Evolutionary conservation across 768 basidiomycete genomes (phyloP).

Genomic region (Exidia glandulosa): DNA sequence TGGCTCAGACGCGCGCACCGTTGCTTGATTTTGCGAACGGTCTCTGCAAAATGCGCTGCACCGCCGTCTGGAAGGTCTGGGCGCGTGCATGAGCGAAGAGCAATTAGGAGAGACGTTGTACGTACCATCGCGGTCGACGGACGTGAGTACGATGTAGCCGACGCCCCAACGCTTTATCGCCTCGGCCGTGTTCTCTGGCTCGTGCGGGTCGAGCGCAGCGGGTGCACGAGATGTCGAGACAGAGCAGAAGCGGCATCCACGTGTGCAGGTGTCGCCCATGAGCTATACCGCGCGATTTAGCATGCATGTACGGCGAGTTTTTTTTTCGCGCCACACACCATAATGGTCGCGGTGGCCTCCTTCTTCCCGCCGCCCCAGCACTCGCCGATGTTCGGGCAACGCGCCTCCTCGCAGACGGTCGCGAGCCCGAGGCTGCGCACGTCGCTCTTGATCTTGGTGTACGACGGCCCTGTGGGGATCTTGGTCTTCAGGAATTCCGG

Average conservation of each 20-base stretch:
- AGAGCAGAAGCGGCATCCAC: slow-evolving; percentile 95
- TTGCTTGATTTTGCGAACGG: slow-evolving; percentile 89
- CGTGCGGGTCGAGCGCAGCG: slow-evolving; percentile 86
- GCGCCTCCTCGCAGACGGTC: slow-evolving; percentile 97
- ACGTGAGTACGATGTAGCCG: slow-evolving; percentile 95
- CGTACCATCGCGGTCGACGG: slow-evolving; percentile 92
- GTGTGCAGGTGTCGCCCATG: slow-evolving; percentile 98
- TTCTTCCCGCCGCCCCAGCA: slow-evolving; percentile 79
- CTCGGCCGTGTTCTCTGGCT: slow-evolving; percentile 97
- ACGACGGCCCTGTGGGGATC: slow-evolving; percentile 82
- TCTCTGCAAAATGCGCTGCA: slow-evolving; percentile 88
- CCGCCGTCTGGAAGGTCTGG: slow-evolving; percentile 88
- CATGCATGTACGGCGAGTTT: not conserved
- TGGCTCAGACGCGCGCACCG: slow-evolving; percentile 43
- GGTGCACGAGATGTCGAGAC: slow-evolving; percentile 88
- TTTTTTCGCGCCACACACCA: slow-evolving; percentile 48
- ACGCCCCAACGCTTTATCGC: slow-evolving; percentile 96
- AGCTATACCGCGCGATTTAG: slow-evolving; percentile 39
- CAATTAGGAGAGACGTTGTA: slow-evolving; percentile 2
- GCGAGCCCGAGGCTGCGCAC: slow-evolving; percentile 82
- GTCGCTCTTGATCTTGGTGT: slow-evolving; percentile 89
- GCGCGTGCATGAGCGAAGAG: not conserved
- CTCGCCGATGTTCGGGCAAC: slow-evolving; percentile 99
- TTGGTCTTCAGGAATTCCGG: slow-evolving; percentile 84
- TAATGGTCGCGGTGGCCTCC: slow-evolving; percentile 94